A percentile compares a stretch with the other conserved stretches of the same genome.
Evolutionary conservation across 164 flowering plant genomes (phyloP).

Genomic region (Tetrastigma voinierianum): DNA sequence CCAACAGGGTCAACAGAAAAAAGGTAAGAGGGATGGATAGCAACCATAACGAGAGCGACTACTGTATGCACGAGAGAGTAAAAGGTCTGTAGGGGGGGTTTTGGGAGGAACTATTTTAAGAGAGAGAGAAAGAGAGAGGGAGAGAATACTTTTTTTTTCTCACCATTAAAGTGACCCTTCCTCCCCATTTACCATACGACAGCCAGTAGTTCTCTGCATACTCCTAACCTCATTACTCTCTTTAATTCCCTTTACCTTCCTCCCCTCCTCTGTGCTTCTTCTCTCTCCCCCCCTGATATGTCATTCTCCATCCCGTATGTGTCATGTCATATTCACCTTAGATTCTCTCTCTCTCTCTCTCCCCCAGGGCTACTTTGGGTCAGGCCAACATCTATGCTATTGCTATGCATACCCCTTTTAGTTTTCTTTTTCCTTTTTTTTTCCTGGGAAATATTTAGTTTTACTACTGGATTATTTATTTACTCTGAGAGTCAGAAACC

Average conservation of each 20-base stretch:
- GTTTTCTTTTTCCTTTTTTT: neutral
- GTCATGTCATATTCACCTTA: conserved; percentile 29
- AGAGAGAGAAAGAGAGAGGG: conserved; percentile 16
- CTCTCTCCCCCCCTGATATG: conserved; percentile 16
- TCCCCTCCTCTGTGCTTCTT: neutral
- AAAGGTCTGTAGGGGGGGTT: conserved; percentile 13
- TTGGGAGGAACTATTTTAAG: conserved; percentile 16
- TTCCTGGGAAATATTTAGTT: neutral
- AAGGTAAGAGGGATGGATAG: conserved; percentile 24
- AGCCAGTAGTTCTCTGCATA: conserved; percentile 11
- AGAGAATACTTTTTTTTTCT: neutral
- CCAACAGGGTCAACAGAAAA: conserved; percentile 21
- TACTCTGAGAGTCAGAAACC: too few species aligned
- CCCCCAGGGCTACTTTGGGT: conserved; percentile 9
- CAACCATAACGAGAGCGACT: conserved; percentile 28
- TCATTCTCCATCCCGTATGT: conserved; percentile 18
- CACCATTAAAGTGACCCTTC: conserved; percentile 13
- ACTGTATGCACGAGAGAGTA: conserved; percentile 13
- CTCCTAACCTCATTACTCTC: conserved; percentile 14
- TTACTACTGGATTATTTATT: neutral
- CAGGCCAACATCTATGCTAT: conserved; percentile 4
- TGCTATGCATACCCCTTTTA: neutral
- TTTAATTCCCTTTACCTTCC: conserved; percentile 14
- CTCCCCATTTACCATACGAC: conserved; percentile 3
- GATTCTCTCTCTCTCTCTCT: conserved; percentile 20